Conservation (phyloP, 2,329 filamentous ascomycete genomes). For the Pyricularia pennisetigena region DNA sequence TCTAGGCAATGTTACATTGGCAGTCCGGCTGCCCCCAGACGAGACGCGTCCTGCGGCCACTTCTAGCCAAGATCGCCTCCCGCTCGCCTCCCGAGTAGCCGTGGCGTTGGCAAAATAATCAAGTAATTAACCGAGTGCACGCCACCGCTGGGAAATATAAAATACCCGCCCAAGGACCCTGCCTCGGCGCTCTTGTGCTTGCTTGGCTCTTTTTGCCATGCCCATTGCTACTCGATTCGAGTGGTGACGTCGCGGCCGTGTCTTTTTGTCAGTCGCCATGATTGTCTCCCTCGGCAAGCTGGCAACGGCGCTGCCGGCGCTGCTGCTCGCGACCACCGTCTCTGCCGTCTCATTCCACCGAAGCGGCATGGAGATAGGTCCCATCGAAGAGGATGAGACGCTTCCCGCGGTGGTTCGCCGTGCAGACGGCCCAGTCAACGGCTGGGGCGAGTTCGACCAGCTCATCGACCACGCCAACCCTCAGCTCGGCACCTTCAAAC, state of each 20-base stretch:
- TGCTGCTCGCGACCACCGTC: conserved; percentile 1
- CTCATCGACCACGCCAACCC: conserved; percentile 29
- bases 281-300: neutral
- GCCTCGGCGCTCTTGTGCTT: neutral
- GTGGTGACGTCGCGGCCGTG: neutral
- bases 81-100: neutral
- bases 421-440: conserved; percentile 1
- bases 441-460: conserved; percentile 24
- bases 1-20: conserved; percentile 1
- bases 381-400: neutral
- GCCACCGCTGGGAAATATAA: neutral
- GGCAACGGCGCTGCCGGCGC: neutral
- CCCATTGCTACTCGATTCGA: neutral
- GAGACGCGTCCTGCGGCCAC: neutral
- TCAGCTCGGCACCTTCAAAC: conserved; percentile 28
- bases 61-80: neutral
- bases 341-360: conserved; percentile 2
- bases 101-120: neutral
- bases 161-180: neutral
- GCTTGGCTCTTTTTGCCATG: neutral
- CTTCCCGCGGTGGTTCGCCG: neutral
- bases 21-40: neutral
- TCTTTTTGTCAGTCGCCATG: neutral
- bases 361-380: neutral
- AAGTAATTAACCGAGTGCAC: too few species aligned